Percentiles rank a stretch among this genome's conserved stretches.
Conservation (phyloP, 495 filamentous ascomycete genomes). For the Podospora anserina region DNA sequence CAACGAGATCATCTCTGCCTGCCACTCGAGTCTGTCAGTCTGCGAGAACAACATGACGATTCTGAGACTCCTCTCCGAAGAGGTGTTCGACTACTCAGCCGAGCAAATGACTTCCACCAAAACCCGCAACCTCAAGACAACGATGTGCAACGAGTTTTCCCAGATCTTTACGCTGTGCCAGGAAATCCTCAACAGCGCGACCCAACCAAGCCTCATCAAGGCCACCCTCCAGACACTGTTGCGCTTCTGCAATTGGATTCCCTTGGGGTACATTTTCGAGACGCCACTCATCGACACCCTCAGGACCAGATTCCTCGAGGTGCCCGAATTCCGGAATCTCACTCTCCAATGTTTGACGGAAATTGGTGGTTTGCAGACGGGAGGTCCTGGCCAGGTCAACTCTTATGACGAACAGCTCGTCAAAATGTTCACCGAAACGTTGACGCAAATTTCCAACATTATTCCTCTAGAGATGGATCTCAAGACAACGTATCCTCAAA, state of each 20-base stretch:
- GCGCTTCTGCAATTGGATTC: conserved; percentile 98
- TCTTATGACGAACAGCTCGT: conserved; percentile 91
- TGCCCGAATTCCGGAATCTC: conserved; percentile 91
- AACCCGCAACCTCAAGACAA: conserved; percentile 91
- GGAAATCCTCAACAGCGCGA: conserved; percentile 84
- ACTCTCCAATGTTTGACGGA: conserved; percentile 96
- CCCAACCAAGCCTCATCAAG: conserved; percentile 83
- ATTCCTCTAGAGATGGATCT: conserved; percentile 86
- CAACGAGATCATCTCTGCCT: conserved; percentile 97
- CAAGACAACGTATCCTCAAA: conserved; percentile 81
- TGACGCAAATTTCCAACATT: conserved; percentile 83
- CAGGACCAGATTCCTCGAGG: conserved; percentile 80
- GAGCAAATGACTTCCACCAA: conserved; percentile 98
- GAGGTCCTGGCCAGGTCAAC: conserved; percentile 57
- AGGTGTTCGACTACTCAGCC: conserved; percentile 97
- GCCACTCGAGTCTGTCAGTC: conserved; percentile 88
- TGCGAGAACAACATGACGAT: conserved; percentile 99
- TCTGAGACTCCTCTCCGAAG: conserved; percentile 89
- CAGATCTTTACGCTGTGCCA: conserved; percentile 96
- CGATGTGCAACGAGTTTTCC: conserved; percentile 97
- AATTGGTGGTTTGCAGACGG: conserved; percentile 86
- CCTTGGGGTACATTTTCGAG: conserved; percentile 97
- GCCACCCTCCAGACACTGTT: conserved; percentile 92
- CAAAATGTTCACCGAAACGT: conserved; percentile 93
- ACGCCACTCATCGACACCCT: conserved; percentile 94